Evolutionary conservation across 2,329 filamentous ascomycete species (phyloP).

Genomic region (Teratosphaeria gauchensis): DNA sequence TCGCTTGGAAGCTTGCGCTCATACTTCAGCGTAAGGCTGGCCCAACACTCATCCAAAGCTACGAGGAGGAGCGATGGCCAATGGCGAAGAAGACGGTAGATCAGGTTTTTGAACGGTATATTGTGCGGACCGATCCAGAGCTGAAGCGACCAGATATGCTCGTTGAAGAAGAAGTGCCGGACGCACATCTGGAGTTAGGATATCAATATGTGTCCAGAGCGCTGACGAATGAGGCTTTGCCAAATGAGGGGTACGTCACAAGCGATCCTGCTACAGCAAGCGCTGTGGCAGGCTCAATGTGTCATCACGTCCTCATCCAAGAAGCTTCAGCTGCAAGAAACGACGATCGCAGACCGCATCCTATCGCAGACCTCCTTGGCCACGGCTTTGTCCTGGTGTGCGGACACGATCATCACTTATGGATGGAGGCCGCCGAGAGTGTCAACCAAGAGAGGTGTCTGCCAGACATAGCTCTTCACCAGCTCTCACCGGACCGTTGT

Average conservation of each 20-base stretch:
- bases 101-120: constrained; percentile 6
- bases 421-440: constrained; percentile 1
- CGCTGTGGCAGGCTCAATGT: constrained; percentile 6
- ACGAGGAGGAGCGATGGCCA: constrained; percentile 7
- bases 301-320: constrained; percentile 4
- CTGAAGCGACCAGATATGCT: constrained; percentile 3
- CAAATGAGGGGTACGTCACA: constrained; percentile 2
- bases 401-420: constrained; percentile 1
- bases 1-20: constrained; percentile 7
- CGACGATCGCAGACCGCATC: constrained; percentile 1
- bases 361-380: constrained; percentile 6
- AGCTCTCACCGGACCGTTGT: not conserved
- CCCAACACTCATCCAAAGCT: constrained; percentile 5
- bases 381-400: constrained; percentile 5
- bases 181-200: constrained; percentile 8
- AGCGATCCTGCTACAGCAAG: constrained; percentile 4
- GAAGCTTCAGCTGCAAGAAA: not conserved
- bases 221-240: not conserved
- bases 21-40: constrained; percentile 9
- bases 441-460: not conserved
- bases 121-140: constrained; percentile 8
- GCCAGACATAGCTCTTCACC: not conserved
- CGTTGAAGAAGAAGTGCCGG: constrained; percentile 9
- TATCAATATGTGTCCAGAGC: constrained; percentile 8
- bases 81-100: constrained; percentile 9